Evolutionary conservation across 1,284 basidiomycete species (phyloP).

Genomic region (Puccinia novopanici): DNA sequence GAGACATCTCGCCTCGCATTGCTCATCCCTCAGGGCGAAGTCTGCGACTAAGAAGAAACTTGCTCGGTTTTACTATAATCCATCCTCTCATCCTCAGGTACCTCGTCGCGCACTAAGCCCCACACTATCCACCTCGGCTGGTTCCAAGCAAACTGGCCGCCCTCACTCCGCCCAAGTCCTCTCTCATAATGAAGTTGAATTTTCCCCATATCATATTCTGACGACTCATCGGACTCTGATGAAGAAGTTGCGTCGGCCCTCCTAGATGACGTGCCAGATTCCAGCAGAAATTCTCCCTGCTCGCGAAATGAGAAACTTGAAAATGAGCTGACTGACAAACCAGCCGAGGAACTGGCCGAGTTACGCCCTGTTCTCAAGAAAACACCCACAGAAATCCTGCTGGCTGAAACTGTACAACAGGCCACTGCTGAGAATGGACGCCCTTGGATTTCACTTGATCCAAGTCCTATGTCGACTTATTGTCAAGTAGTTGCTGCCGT

Average conservation of each 20-base stretch:
- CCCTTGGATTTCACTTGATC: constrained; percentile 34
- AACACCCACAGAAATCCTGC: constrained; percentile 13
- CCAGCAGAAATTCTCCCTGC: constrained; percentile 1
- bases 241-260: constrained; percentile 33
- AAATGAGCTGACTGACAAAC: background rate
- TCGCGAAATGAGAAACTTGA: background rate
- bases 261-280: background rate
- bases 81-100: background rate
- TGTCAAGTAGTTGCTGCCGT: constrained; percentile 5
- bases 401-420: constrained; percentile 42
- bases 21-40: constrained; percentile 17
- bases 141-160: constrained; percentile 8
- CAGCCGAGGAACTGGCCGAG: constrained; percentile 4
- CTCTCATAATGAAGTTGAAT: background rate
- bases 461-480: background rate
- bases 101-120: constrained; percentile 33
- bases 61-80: constrained; percentile 27
- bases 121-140: constrained; percentile 15
- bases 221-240: constrained; percentile 34
- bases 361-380: constrained; percentile 44
- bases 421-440: constrained; percentile 39
- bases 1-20: background rate
- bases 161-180: background rate
- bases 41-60: constrained; percentile 18
- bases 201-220: background rate